Base-by-base conservation (phyloP, 768 basidiomycete genomes). In the Termitomyces sp. region DNA sequence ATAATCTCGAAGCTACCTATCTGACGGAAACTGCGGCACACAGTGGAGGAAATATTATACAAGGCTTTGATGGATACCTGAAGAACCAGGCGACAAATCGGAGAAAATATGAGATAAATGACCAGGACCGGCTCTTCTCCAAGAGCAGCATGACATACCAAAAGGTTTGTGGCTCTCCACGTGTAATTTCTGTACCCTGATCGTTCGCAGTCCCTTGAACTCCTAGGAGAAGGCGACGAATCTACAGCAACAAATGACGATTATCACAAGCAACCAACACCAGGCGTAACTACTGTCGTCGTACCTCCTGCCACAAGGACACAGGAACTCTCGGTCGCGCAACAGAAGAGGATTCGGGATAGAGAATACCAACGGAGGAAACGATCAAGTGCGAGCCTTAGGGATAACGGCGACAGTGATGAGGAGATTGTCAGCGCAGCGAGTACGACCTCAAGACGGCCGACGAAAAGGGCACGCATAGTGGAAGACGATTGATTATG, bases 41-140 rank as follows among this genome's bases (percentile, higher is more conserved):
- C 61, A 86, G 84, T 65, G 90, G 91, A 18, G 92, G 92, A 33
- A 93, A 94, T 64, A 93, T 94, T 55, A 88, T 94, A 40, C 88
- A 88, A 65, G 92, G 92, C 4, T 93, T 93, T 63, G 92, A 93
- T 56, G 85, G 87, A 44, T 94, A 93, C 68, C 82, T 93, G 59
- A 94, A 93, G 72, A 87, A 87, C 65, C 88, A 86, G 59, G 81
- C 81, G 0, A 77, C 81, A 9, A 84, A 81, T 7, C 77, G 90
- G 65, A 80, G 87, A 68, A 87, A 86, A 67, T 84, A 87, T 63
- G 91, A 93, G 63, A 81, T 91, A 58, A 83, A 81, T 61, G 92
- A 93, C 58, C 75, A 81, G 13, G 92, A 94, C 67, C 80, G 92
- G 50, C 75, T 93, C 61, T 94, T 94, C 72, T 91, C 91, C 2